Evolutionary conservation across 2,329 filamentous ascomycete genomes (phyloP), one percentile per base, ranked within the genome.

Genomic region (Epicoccum nigrum): DNA sequence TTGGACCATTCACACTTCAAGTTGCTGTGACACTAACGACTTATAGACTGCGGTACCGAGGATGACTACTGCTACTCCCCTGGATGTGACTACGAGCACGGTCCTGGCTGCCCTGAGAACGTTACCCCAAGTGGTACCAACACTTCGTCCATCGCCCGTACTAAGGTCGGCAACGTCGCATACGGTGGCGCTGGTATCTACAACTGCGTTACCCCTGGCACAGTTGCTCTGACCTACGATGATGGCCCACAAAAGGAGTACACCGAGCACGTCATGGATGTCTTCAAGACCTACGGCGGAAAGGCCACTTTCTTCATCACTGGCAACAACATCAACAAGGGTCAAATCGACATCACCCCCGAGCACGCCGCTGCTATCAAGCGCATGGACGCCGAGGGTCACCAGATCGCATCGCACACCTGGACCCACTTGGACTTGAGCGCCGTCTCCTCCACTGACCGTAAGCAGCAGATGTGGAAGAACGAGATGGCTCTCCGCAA

Each of bases 231-330:
- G 47, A 88, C 86, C 1, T 88, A 82, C 59, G 86, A 88, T 59
- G 86, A 88, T 65, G 86, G 86, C 1, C 86, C 86, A 17, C 60
- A 63, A 43, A 82, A 82, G 56, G 70, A 77, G 16, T 87, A 84
- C 68, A 88, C 86, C 1, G 71, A 73, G 32, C 80, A 85, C 54
- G 77, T 89, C 11, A 76, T 88, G 11, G 82, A 88, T 61, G 76
- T 86, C 45, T 77, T 89, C 37, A 77, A 79, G 52, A 76, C 73
- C 20, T 85, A 86, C 63, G 74, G 80, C 21, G 85, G 83, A 12
- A 86, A 83, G 57, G 86, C 84, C 1, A 89, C 86, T 2, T 89
- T 89, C 68, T 88, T 88, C 69, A 77, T 88, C 54, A 83, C 79
- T 7, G 82, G 82, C 4, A 82, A 79, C 68, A 83, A 83, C 69